Evolutionary conservation across 2,329 filamentous ascomycete species (phyloP).

Genomic region (Exophiala mesophila): DNA sequence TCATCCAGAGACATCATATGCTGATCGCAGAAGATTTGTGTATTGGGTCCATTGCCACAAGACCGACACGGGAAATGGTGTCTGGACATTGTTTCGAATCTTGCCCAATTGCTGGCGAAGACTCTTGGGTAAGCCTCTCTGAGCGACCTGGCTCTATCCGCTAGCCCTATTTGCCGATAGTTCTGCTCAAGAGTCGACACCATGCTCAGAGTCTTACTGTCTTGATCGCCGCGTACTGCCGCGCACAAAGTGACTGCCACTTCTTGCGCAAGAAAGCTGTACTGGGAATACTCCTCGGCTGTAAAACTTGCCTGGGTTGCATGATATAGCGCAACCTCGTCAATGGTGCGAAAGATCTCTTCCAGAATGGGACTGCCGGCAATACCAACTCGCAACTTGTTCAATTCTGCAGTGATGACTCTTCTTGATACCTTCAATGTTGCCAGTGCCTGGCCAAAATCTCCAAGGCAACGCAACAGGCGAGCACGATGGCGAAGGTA

Average conservation of each 20-base stretch:
- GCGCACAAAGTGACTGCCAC: background rate
- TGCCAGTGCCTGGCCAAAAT: background rate
- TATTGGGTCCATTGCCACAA: background rate
- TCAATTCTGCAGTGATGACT: background rate
- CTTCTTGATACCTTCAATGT: background rate
- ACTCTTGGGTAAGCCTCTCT: background rate
- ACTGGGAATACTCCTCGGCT: background rate
- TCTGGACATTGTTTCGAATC: background rate
- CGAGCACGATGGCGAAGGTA: background rate
- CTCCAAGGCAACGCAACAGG: background rate
- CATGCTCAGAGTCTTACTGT: background rate
- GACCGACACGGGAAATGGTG: background rate
- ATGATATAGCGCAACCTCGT: background rate
- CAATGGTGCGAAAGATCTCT: background rate
- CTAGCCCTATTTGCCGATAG: background rate
- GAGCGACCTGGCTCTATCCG: background rate
- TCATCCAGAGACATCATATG: background rate
- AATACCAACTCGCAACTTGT: background rate
- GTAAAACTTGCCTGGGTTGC: background rate
- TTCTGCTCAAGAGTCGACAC: background rate
- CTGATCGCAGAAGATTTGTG: background rate
- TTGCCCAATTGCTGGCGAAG: background rate
- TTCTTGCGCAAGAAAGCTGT: background rate
- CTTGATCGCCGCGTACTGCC: background rate
- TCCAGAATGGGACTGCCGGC: background rate